These are phyloP conservation scores for Trametes cingulata DNA, from an alignment of 768 basidiomycete species.

Conservation along the genomic window DNA sequence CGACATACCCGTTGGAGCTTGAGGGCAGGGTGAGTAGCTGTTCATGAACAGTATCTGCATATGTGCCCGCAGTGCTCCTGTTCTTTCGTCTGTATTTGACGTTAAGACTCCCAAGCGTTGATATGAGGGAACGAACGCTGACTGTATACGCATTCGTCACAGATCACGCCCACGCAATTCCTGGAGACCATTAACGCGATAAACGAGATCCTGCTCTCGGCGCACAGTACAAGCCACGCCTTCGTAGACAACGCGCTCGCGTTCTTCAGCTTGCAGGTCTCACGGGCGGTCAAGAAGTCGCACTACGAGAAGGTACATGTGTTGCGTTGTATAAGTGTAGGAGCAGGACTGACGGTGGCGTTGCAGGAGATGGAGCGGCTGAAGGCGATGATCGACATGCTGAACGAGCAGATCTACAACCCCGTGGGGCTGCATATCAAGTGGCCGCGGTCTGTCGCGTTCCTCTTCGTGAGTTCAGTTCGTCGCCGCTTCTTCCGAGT, in stretches of 20 bases:
- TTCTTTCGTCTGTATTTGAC: no score
- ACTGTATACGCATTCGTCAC: neutral
- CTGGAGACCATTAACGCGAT: constrained; percentile 87
- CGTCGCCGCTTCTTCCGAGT: neutral
- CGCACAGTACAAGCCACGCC: constrained; percentile 73
- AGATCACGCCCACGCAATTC: constrained; percentile 93
- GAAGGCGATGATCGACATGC: constrained; percentile 56
- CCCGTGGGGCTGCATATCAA: constrained; percentile 85
- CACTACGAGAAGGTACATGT: constrained; percentile 87
- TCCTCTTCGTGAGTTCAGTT: constrained; percentile 78
- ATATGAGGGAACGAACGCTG: neutral
- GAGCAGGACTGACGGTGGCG: neutral
- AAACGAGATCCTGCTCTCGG: constrained; percentile 85
- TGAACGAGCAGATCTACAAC: constrained; percentile 79
- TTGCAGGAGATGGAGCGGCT: constrained; percentile 77
- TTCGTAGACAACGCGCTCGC: constrained; percentile 80
- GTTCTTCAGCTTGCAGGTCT: constrained; percentile 79
- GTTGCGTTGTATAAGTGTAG: constrained; percentile 10
- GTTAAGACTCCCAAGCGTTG: no score
- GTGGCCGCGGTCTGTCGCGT: constrained; percentile 82
- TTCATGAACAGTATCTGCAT: no score
- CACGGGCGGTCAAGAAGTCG: constrained; percentile 61
- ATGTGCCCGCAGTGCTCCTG: no score
- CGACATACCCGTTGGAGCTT: constrained; percentile 87
- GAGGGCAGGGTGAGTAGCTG: constrained; percentile 77